These are phyloP conservation scores for Candida dendrica DNA, from an alignment of 805 yeast species.

Conservation along the genomic window DNA sequence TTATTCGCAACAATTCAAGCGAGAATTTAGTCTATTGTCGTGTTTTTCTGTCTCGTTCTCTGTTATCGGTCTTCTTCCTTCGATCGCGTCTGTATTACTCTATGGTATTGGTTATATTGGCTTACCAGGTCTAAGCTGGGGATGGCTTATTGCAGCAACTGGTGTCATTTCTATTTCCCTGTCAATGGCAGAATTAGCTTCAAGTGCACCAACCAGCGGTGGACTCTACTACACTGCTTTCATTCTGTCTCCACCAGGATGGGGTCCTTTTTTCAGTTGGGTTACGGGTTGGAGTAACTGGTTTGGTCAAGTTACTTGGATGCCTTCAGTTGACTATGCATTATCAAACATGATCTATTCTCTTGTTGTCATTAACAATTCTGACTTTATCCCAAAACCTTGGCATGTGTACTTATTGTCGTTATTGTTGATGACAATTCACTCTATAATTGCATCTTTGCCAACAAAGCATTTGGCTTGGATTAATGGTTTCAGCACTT, in stretches of 20 bases:
- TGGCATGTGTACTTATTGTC: too few relatives aligned
- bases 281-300: constrained; percentile 64
- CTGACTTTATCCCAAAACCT: too few relatives aligned
- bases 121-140: constrained; percentile 57
- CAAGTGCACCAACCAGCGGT: constrained; percentile 70
- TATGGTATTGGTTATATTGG: constrained; percentile 50
- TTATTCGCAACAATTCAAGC: constrained; percentile 60
- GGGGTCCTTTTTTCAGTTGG: constrained; percentile 49
- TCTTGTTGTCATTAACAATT: too few relatives aligned
- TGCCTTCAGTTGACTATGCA: constrained; percentile 65
- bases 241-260: constrained; percentile 51
- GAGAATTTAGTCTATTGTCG: constrained; percentile 55
- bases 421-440: too few relatives aligned
- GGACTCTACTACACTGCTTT: constrained; percentile 67
- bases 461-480: too few relatives aligned
- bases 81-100: constrained; percentile 48
- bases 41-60: constrained; percentile 67
- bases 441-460: too few relatives aligned
- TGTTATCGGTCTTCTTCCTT: constrained; percentile 55
- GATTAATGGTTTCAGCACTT: too few relatives aligned
- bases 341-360: constrained; percentile 30
- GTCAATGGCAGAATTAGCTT: constrained; percentile 59
- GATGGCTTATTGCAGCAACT: constrained; percentile 57
- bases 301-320: constrained; percentile 56
- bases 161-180: constrained; percentile 51